Conservation (phyloP, 2,329 filamentous ascomycete genomes). For the Fusarium subtropicale region DNA sequence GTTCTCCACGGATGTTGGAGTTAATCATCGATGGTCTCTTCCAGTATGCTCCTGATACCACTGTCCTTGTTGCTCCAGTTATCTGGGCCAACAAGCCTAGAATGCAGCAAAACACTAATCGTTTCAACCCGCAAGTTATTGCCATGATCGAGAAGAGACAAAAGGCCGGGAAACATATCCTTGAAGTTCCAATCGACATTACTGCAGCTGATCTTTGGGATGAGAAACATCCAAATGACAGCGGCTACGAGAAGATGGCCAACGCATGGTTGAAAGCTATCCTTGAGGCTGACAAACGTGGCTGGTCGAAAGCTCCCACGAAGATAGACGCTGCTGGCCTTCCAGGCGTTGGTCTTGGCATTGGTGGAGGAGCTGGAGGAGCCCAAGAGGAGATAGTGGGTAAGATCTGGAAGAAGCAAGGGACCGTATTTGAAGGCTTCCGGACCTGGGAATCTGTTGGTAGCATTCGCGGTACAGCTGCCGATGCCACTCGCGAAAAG, state of each 20-base stretch:
- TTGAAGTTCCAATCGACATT: constrained; percentile 23
- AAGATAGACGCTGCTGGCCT: neutral
- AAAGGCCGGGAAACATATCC: constrained; percentile 5
- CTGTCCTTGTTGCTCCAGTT: constrained; percentile 18
- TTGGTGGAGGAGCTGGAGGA: too few relatives aligned
- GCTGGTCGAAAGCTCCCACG: constrained; percentile 15
- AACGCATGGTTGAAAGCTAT: constrained; percentile 26
- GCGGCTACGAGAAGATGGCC: constrained; percentile 34
- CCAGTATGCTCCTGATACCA: constrained; percentile 10
- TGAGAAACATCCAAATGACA: constrained; percentile 25
- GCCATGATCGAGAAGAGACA: constrained; percentile 4
- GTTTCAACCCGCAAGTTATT: constrained; percentile 12
- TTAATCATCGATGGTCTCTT: constrained; percentile 12
- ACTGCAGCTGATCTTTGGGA: constrained; percentile 17
- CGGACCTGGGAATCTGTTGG: constrained; percentile 20
- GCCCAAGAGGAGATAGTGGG: neutral
- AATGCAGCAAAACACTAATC: constrained; percentile 29
- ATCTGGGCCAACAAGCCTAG: constrained; percentile 30
- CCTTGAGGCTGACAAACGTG: constrained; percentile 6
- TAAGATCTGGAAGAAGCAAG: constrained; percentile 20
- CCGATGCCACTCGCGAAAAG: neutral
- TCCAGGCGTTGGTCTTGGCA: neutral
- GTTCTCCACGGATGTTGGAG: neutral
- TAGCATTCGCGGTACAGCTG: neutral
- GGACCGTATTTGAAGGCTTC: constrained; percentile 18